Evolutionary conservation across 2,329 filamentous ascomycete genomes (phyloP), one percentile per base, ranked within the genome.

Genomic region (Penicillium sp.): DNA sequence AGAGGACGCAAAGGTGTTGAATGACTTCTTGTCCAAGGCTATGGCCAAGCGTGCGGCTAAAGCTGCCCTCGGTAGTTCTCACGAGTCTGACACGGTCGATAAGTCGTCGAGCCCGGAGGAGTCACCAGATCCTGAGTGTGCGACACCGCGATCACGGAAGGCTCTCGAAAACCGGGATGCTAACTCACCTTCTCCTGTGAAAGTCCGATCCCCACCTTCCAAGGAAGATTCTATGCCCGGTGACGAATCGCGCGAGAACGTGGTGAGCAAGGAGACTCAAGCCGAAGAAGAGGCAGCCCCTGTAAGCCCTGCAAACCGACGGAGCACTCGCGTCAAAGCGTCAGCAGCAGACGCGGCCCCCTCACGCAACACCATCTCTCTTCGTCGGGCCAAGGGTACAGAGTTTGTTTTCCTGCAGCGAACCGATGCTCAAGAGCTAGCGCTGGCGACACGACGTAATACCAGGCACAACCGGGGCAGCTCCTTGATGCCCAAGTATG

Each of bases 321-420:
- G 78, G 45, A 79, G 77, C 64, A 73, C 71, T 49, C 72, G 78
- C 54, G 64, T 52, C 67, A 68, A 71, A 69, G 60, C 60, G 63
- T 42, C 61, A 66, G 51, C 64, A 68, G 60, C 61, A 6, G 63
- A 67, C 28, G 62, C 61, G 17, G 67, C 71, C 15, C 61, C 65
- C 14, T 63, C 75, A 41, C 76, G 75, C 54, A 77, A 74, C 50
- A 72, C 72, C 6, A 76, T 80, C 51, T 71, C 78, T 4, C 72
- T 80, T 20, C 78, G 78, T 52, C 76, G 78, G 12, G 71, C 78
- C 3, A 79, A 76, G 51, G 78, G 78, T 5, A 79, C 72, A 5
- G 79, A 81, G 53, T 80, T 81, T 54, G 69, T 81, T 31, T 79
- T 80, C 55, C 67, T 74, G 28, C 72, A 79, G 50, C 71, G 72